A percentile compares a stretch with the other conserved stretches of the same genome.
phyloP scores from a whole-genome alignment of 306 rosid species.

The Castanea mollissima region DNA sequence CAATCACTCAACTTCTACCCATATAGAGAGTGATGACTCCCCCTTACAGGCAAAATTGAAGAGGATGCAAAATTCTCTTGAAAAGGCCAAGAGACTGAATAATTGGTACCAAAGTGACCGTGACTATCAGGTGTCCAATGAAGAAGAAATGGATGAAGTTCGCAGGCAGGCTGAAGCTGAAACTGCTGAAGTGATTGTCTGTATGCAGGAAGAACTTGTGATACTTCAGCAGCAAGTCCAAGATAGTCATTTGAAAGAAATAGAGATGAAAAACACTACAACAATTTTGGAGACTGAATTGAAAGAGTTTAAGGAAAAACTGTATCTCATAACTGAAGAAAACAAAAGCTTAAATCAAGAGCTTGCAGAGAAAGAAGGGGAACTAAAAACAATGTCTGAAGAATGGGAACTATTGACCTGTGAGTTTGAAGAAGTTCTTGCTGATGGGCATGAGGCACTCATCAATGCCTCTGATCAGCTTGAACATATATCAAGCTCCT shows the following conservation, averaged over 20 bases:
- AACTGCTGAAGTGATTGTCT: constrained; percentile 91
- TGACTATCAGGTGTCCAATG: constrained; percentile 73
- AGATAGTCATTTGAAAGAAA: constrained; percentile 58
- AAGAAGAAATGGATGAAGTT: constrained; percentile 84
- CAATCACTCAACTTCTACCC: constrained; percentile 37
- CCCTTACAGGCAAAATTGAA: constrained; percentile 58
- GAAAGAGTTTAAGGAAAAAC: constrained; percentile 52
- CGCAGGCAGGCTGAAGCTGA: constrained; percentile 85
- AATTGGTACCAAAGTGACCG: constrained; percentile 68
- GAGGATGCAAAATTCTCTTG: constrained; percentile 89
- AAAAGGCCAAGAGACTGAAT: constrained; percentile 82
- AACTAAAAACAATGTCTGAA: constrained; percentile 50
- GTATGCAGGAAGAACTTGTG: constrained; percentile 92
- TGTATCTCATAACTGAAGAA: constrained; percentile 41
- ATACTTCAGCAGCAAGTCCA: constrained; percentile 71
- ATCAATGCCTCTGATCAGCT: constrained; percentile 67
- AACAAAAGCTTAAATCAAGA: constrained; percentile 48
- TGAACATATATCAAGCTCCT: constrained; percentile 56
- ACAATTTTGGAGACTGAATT: constrained; percentile 56
- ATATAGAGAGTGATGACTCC: constrained; percentile 34
- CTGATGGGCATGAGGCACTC: constrained; percentile 66
- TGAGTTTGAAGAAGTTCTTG: constrained; percentile 81
- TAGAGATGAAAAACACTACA: constrained; percentile 59
- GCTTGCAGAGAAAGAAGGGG: constrained; percentile 55
- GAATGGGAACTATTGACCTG: constrained; percentile 68